Conservation (phyloP, 768 basidiomycete genomes). For the Termitomyces heimii region DNA sequence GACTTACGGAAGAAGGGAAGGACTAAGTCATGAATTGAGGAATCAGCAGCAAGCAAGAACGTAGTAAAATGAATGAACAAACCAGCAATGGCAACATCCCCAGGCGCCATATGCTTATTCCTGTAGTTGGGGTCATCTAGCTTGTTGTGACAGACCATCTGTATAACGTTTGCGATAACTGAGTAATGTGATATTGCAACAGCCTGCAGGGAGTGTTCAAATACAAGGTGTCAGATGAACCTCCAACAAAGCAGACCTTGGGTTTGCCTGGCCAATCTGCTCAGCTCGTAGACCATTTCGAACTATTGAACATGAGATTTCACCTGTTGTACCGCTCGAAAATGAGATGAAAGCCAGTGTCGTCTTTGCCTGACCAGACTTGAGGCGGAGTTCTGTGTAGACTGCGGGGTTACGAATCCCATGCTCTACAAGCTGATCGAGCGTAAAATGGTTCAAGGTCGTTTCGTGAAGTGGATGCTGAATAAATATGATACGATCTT, state of each 20-base stretch:
- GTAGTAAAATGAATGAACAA: constrained; percentile 14
- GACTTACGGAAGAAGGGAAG: constrained; percentile 57
- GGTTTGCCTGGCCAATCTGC: constrained; percentile 22
- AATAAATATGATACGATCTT: constrained; percentile 36
- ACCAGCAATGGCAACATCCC: constrained; percentile 57
- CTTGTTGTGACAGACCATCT: constrained; percentile 47
- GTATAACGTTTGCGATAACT: constrained; percentile 59
- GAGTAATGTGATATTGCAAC: constrained; percentile 62
- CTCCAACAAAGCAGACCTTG: constrained; percentile 20
- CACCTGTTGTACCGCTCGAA: constrained; percentile 73
- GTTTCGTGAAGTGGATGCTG: constrained; percentile 15
- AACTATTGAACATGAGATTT: constrained; percentile 12
- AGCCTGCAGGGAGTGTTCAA: constrained; percentile 32
- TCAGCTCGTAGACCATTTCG: background rate
- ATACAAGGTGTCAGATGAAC: background rate
- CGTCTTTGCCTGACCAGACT: constrained; percentile 52
- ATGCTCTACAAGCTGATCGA: constrained; percentile 44
- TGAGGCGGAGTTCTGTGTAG: constrained; percentile 42
- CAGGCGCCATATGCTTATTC: constrained; percentile 38
- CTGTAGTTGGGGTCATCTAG: constrained; percentile 34
- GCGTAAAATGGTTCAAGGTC: constrained; percentile 17
- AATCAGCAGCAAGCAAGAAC: background rate
- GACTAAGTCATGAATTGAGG: constrained; percentile 24
- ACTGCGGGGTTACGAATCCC: constrained; percentile 26
- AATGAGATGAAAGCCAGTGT: constrained; percentile 65